Evolutionary conservation across 306 rosid genomes (phyloP), one percentile per base, ranked within the genome.

Genomic region (Gillenia trifoliata): DNA sequence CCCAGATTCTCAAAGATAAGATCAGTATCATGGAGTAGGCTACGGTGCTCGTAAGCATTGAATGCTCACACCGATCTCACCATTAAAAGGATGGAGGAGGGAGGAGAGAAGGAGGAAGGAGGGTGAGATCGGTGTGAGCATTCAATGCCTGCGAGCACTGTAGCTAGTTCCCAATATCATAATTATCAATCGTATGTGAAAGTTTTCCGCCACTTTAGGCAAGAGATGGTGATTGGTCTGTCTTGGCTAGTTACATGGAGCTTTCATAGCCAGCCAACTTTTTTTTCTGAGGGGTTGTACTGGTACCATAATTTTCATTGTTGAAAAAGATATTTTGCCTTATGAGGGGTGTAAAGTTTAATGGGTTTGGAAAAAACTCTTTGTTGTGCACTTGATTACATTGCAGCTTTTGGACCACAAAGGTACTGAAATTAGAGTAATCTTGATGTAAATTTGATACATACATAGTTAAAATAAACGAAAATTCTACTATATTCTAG

Each of bases 181-280:
- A 20, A 55, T 9, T 5, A 62, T 15, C 69, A 59, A 57, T 23
- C 63, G 8, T 49, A 23, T 33, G 45, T 43, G 29, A 33, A 77
- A 41, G 30, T 45, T 43, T 75, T 50, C 23, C 36, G 5, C 23
- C 22, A 45, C 12, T 57, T 11, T 57, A 23, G 71, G 75, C 52
- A 19, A 19, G 61, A 49, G 76, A 65, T 76, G 68, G 74, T 23
- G 80, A 80, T 71, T 16, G 73, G 50, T 74, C 34, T 5, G 25
- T n/a, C 59, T 60, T 11, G 10, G 16, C 67, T 57, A 13, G 38
- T 72, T 26, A 59, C 11, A 57, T 40, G 57, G 76, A 57, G 76
- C 76, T 40, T 72, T 72, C 76, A 57, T 38, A 43, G 67, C 67
- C 57, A 72, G 59, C 22, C 40, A 29, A 5, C 25, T 0, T 29